Evolutionary conservation across 1,284 basidiomycete genomes (phyloP).

Genomic region (Ceratobasidium sp.): DNA sequence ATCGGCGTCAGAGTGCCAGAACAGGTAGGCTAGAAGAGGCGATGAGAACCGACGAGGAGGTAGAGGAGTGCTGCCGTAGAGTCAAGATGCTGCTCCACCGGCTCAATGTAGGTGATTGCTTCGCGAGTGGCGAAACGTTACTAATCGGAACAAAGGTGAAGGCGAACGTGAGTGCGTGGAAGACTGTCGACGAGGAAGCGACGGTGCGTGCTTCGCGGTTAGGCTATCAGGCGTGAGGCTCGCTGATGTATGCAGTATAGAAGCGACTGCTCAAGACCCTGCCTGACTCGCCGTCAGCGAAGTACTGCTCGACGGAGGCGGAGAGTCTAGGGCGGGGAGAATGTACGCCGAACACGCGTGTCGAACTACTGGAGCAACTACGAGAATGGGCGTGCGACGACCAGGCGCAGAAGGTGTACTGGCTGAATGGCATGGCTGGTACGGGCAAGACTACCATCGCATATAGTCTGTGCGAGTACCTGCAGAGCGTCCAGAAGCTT

Average conservation of each 20-base stretch:
- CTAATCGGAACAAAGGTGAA: background rate
- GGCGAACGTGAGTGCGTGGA: background rate
- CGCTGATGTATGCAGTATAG: too few relatives aligned
- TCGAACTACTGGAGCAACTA: background rate
- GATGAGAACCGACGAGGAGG: background rate
- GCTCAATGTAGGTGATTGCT: background rate
- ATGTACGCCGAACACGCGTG: slow-evolving; percentile 6
- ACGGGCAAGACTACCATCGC: slow-evolving; percentile 10
- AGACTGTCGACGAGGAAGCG: background rate
- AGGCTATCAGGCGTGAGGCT: too few relatives aligned
- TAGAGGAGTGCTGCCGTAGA: background rate
- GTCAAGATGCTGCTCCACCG: background rate
- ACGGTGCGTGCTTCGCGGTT: background rate
- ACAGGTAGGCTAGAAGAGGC: background rate
- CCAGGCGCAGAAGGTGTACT: background rate
- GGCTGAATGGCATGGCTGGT: slow-evolving; percentile 37
- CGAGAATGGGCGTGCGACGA: background rate
- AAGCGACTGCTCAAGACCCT: background rate
- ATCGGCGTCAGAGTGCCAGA: background rate
- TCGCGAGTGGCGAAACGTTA: too few relatives aligned
- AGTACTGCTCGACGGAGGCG: background rate
- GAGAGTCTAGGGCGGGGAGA: background rate
- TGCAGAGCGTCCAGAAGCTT: background rate
- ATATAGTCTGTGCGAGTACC: background rate
- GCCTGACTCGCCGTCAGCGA: background rate